phyloP scores from a whole-genome alignment of 2,329 filamentous ascomycete species.

The Botryosphaeria agaves region DNA sequence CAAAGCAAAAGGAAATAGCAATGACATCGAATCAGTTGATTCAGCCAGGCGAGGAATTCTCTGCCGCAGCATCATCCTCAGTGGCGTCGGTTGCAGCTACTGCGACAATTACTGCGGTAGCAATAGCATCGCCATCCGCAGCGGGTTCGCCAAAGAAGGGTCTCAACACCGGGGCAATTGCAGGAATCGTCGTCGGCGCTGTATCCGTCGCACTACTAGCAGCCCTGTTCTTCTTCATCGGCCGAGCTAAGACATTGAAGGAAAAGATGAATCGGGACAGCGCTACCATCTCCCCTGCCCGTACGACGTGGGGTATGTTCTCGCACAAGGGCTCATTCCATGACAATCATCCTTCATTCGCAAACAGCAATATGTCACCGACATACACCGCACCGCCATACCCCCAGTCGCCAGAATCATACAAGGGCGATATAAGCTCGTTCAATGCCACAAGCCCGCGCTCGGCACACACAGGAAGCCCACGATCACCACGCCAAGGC shows the following conservation, averaged over 20 bases:
- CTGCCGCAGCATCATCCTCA: slow-evolving; percentile 15
- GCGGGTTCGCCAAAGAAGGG: slow-evolving; percentile 3
- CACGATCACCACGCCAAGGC: too few relatives aligned
- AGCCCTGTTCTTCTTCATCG: slow-evolving; percentile 48
- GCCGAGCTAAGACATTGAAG: slow-evolving; percentile 15
- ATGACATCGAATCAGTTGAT: slow-evolving; percentile 12
- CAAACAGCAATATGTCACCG: neutral
- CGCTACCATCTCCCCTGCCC: too few relatives aligned
- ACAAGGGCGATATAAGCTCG: neutral
- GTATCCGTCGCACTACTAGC: slow-evolving; percentile 43
- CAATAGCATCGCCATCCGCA: slow-evolving; percentile 3
- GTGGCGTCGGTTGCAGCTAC: slow-evolving; percentile 7
- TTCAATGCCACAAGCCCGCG: neutral
- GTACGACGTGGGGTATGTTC: too few relatives aligned
- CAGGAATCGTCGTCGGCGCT: slow-evolving; percentile 36
- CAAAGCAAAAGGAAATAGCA: slow-evolving; percentile 12
- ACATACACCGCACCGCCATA: neutral
- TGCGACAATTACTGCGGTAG: slow-evolving; percentile 6
- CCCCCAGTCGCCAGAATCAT: neutral
- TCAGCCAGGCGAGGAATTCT: slow-evolving; percentile 21
- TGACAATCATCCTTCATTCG: too few relatives aligned
- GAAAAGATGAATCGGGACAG: slow-evolving; percentile 3
- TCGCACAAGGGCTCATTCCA: too few relatives aligned
- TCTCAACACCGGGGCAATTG: slow-evolving; percentile 23
- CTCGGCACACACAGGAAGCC: neutral